Evolutionary conservation across 495 filamentous ascomycete species (phyloP).

Genomic region (Aspergillus kassunensis): DNA sequence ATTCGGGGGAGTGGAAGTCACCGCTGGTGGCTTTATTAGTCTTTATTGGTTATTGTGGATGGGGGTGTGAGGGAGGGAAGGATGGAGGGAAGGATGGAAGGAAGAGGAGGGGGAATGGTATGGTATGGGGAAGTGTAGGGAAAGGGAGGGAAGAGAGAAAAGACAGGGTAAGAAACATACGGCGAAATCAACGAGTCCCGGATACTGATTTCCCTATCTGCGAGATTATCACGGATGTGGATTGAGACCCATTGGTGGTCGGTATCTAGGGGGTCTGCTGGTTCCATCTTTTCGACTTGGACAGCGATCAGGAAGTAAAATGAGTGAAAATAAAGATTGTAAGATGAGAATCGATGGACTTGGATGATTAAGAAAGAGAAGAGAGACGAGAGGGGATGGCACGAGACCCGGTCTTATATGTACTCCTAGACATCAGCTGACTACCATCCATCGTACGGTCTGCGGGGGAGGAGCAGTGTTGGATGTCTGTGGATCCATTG

Average conservation of each 20-base stretch:
- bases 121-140: too few species aligned
- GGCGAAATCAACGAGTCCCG: slow-evolving; percentile 33
- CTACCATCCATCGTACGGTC: too few species aligned
- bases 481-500: background rate
- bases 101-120: too few species aligned
- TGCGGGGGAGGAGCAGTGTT: too few species aligned
- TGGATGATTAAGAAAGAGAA: too few species aligned
- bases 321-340: too few species aligned
- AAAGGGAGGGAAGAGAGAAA: background rate
- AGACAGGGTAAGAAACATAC: slow-evolving; percentile 12
- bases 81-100: background rate
- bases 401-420: background rate
- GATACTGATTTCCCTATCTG: slow-evolving; percentile 28
- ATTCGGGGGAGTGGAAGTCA: slow-evolving; percentile 29
- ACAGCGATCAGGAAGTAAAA: too few species aligned
- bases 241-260: slow-evolving; percentile 36
- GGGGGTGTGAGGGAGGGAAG: background rate
- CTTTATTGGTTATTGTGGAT: background rate
- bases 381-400: too few species aligned
- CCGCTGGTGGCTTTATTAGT: slow-evolving; percentile 23
- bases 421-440: too few species aligned
- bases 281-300: too few species aligned
- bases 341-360: too few species aligned
- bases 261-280: slow-evolving; percentile 14
- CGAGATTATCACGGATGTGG: slow-evolving; percentile 37